phyloP scores from a whole-genome alignment of 345 rosid genomes.

The Mercurialis annua region DNA sequence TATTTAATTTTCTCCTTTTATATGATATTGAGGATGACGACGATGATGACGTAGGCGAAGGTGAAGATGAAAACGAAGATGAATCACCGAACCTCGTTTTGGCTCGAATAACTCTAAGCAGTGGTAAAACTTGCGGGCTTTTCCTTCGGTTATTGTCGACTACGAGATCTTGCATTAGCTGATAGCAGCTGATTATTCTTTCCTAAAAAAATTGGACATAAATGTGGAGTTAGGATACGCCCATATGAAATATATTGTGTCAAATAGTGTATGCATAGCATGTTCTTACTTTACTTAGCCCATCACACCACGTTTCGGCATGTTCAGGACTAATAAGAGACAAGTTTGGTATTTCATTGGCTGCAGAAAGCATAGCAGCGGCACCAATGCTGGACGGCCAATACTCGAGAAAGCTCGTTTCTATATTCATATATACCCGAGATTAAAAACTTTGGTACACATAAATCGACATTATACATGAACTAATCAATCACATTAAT shows the following conservation, averaged over 20 bases:
- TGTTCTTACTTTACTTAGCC: constrained; percentile 73
- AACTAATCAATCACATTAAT: not conserved
- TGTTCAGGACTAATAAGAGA: constrained; percentile 59
- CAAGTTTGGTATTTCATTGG: constrained; percentile 71
- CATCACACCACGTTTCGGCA: constrained; percentile 95
- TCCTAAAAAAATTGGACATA: constrained; percentile 47
- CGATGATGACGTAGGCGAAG: constrained; percentile 21
- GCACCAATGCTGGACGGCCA: constrained; percentile 94
- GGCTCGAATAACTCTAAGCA: constrained; percentile 59
- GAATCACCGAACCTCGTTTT: constrained; percentile 58
- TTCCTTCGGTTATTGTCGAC: constrained; percentile 44
- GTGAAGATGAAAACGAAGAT: constrained; percentile 52
- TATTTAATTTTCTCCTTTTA: constrained; percentile 73
- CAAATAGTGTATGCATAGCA: not conserved
- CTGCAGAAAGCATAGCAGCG: constrained; percentile 83
- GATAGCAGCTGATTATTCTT: constrained; percentile 72
- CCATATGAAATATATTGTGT: not conserved
- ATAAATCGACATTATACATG: not conserved
- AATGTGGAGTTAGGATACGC: constrained; percentile 8
- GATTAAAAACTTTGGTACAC: not conserved
- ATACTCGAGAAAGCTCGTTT: constrained; percentile 78
- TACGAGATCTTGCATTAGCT: constrained; percentile 65
- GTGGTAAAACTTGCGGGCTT: constrained; percentile 49
- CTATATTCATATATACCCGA: constrained; percentile 21
- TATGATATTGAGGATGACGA: constrained; percentile 21